Evolutionary conservation across 371 early-diverging fungal species (phyloP), one percentile per base, ranked within the genome.

Genomic region (Capniomyces stellatus): DNA sequence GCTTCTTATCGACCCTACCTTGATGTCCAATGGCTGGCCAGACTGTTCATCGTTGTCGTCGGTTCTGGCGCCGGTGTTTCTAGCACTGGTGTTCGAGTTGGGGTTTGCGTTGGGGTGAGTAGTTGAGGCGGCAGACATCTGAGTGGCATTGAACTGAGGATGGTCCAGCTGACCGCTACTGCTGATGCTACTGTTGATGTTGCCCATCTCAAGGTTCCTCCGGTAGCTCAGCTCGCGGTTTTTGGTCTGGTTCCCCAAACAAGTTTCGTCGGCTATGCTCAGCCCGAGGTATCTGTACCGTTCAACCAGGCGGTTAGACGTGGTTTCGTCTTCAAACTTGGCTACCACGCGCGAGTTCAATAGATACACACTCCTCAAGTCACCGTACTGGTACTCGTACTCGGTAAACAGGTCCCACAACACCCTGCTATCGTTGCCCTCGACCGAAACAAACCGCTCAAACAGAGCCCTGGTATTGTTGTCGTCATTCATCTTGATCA

Each of bases 391-490:
- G 66, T 75, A 79, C 61, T 91, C 92, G 62, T 88, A 90, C 19
- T 82, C 78, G 10, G 85, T 68, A 51, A 87, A 83, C 63, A 76
- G 79, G 21, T 73, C 61, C 92, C 92, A 92, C 12, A 95, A 71
- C 3, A 86, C 76, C 40, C 78, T 74, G 21, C 60, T 35, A 2
- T 66, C 59, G 27, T 42, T 29, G 18, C 59, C 68, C 10, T 43
- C 48, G 13, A 30, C 27, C 6, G 79, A 60, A 8, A 89, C 79
- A 66, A 91, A 72, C 2, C 75, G 70, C 64, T 93, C 93, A 70
- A 92, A 87, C 53, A 92, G 59, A 0, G 93, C 91, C 24, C 90
- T 75, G 15, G 87, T 79, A 55, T 95, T 95, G 60, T 82, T 89
- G 54, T 88, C 88, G 54, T 95, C 93, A 55, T 92, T 90, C 55